Evolutionary conservation across 495 filamentous ascomycete genomes (phyloP).

Genomic region (Neurospora sp.): DNA sequence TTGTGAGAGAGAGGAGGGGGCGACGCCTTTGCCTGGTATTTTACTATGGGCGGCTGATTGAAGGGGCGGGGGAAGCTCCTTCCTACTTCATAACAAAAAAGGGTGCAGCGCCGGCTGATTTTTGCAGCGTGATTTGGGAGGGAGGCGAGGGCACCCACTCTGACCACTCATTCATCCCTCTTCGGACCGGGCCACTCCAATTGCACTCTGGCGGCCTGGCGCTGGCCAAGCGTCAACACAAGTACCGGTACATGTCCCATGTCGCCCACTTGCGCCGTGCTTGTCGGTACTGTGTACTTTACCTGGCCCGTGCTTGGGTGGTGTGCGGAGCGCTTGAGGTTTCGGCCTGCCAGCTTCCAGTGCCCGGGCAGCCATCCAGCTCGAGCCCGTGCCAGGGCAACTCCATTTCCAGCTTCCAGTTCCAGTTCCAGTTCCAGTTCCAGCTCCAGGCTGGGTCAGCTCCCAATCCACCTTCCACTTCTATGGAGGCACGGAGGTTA

Average conservation of each 20-base stretch:
- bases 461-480: neutral
- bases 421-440: neutral
- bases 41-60: constrained; percentile 52
- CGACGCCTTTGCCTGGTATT: constrained; percentile 40
- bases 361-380: neutral
- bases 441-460: neutral
- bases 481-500: neutral
- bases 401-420: neutral
- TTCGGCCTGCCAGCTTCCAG: neutral
- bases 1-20: constrained; percentile 47
- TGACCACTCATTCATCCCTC: constrained; percentile 3
- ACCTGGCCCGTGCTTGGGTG: neutral
- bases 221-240: neutral
- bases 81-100: constrained; percentile 34
- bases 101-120: constrained; percentile 24
- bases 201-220: neutral
- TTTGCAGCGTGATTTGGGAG: constrained; percentile 19
- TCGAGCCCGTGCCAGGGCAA: neutral
- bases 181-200: constrained; percentile 4
- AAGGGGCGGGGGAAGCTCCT: constrained; percentile 23
- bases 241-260: constrained; percentile 8
- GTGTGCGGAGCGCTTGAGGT: neutral
- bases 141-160: constrained; percentile 9
- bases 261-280: constrained; percentile 10
- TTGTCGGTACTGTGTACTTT: constrained; percentile 13